phyloP scores from a whole-genome alignment of 2,329 filamentous ascomycete species.

The Aureobasidium sp. region DNA sequence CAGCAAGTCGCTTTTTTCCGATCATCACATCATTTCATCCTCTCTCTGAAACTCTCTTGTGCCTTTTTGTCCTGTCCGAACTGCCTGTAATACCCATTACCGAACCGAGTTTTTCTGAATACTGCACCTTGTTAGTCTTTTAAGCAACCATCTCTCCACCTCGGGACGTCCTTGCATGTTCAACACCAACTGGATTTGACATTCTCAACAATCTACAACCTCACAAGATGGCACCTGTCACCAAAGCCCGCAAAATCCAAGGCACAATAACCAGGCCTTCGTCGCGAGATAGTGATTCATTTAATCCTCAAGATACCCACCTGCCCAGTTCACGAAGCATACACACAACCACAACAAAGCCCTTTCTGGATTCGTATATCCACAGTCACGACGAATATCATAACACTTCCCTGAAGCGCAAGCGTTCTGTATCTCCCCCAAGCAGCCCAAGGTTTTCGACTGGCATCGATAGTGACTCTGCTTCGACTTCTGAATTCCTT shows the following conservation, averaged over 20 bases:
- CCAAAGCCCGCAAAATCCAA: not conserved
- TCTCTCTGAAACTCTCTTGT: not conserved
- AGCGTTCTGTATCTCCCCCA: constrained; percentile 23
- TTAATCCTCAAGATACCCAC: too few relatives aligned
- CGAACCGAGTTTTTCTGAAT: not conserved
- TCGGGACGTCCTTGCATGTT: not conserved
- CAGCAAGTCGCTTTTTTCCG: not conserved
- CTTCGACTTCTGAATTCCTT: constrained; percentile 19
- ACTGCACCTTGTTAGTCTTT: not conserved
- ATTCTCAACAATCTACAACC: not conserved
- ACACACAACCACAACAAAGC: constrained; percentile 29
- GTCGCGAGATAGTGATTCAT: not conserved
- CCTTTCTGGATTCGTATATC: constrained; percentile 26
- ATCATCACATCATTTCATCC: not conserved
- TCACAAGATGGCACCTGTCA: not conserved
- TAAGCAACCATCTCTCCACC: not conserved
- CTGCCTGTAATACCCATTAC: not conserved
- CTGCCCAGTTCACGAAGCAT: constrained; percentile 22
- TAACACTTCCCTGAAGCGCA: constrained; percentile 24
- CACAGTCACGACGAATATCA: constrained; percentile 27
- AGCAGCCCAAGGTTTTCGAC: constrained; percentile 24
- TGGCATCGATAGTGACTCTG: constrained; percentile 28
- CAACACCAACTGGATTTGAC: not conserved
- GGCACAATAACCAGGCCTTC: not conserved
- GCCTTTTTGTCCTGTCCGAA: not conserved